Conservation (phyloP, 176 grass and related monocot genomes). For the Musa itinerans region DNA sequence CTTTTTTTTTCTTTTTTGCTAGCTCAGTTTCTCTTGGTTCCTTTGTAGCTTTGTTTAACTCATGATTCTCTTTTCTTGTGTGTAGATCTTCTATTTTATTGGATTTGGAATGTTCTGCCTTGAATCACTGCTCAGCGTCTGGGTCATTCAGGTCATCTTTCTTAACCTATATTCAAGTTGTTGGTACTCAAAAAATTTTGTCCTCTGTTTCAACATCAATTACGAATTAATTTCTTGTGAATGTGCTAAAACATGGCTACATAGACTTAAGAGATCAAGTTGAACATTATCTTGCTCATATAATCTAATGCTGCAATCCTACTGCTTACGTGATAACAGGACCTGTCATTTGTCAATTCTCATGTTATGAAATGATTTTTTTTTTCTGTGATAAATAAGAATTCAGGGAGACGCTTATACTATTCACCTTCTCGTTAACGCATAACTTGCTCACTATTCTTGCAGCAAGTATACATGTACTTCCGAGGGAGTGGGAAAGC, state of each 20-base stretch:
- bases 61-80: background rate
- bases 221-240: background rate
- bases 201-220: background rate
- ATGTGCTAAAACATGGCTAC: background rate
- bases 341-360: background rate
- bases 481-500: conserved; percentile 92
- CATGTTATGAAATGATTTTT: background rate
- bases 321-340: background rate
- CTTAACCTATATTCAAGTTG: background rate
- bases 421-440: background rate
- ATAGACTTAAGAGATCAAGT: background rate
- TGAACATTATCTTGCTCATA: background rate
- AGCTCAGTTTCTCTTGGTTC: background rate
- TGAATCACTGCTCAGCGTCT: conserved; percentile 80
- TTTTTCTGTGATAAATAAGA: no score
- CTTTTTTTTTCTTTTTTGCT: background rate
- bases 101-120: conserved; percentile 90
- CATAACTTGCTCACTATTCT: background rate
- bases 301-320: background rate
- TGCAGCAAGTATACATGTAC: conserved; percentile 98
- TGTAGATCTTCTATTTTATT: conserved; percentile 90
- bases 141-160: conserved; percentile 84
- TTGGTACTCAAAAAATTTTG: background rate
- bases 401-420: no score
- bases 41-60: background rate